A percentile compares a stretch with the other conserved stretches of the same genome.
phyloP scores from a whole-genome alignment of 257 asterid genomes.

The Thymus mandschuricus region DNA sequence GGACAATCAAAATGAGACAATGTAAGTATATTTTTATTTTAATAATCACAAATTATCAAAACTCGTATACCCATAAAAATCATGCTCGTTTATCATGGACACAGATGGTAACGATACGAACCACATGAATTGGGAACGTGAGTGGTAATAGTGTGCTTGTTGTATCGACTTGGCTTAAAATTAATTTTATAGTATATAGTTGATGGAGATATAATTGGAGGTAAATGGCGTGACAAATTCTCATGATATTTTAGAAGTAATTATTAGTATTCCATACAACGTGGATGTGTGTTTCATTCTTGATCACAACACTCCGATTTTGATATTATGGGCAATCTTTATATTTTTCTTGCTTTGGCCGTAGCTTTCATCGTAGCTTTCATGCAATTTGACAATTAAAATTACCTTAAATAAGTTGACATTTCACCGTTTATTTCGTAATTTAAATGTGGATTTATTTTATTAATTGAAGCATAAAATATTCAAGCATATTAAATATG shows the following conservation, averaged over 20 bases:
- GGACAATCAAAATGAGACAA: too few species aligned
- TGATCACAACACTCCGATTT: background rate
- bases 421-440: slow-evolving; percentile 4
- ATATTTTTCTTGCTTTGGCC: background rate
- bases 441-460: background rate
- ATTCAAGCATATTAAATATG: slow-evolving; percentile 5
- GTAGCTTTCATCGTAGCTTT: slow-evolving; percentile 19
- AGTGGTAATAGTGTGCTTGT: background rate
- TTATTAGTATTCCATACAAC: too few species aligned
- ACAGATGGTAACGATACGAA: too few species aligned
- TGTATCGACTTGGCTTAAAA: background rate
- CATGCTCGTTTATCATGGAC: too few species aligned
- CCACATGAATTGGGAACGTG: too few species aligned
- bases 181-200: too few species aligned
- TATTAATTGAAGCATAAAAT: too few species aligned
- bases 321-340: background rate
- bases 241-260: background rate
- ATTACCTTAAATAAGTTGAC: background rate
- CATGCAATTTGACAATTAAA: slow-evolving; percentile 18
- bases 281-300: too few species aligned
- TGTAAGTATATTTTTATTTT: too few species aligned
- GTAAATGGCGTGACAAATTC: background rate
- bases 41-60: too few species aligned
- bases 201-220: background rate
- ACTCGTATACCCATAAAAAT: too few species aligned